Conservation (phyloP, 2,329 filamentous ascomycete species). For the Rhytidhysteron rufulum region DNA sequence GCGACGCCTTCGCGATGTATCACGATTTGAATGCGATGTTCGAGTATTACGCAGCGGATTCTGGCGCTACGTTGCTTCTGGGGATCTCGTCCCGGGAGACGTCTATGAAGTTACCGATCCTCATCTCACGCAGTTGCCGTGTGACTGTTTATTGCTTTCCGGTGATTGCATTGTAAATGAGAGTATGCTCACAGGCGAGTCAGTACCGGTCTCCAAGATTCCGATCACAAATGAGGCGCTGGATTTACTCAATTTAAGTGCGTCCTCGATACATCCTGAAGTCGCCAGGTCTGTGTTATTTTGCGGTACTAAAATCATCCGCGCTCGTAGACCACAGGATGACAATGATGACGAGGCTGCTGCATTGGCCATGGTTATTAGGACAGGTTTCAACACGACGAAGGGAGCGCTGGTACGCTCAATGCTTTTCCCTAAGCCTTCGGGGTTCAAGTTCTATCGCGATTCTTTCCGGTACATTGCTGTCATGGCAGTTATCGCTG, state of each 20-base stretch:
- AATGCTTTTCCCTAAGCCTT: slow-evolving; percentile 98
- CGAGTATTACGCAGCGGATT: slow-evolving; percentile 92
- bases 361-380: slow-evolving; percentile 83
- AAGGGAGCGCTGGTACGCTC: slow-evolving; percentile 94
- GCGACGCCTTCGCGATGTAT: slow-evolving; percentile 84
- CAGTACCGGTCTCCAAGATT: slow-evolving; percentile 90
- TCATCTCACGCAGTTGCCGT: slow-evolving; percentile 79
- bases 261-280: slow-evolving; percentile 77
- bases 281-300: slow-evolving; percentile 89
- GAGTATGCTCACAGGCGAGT: slow-evolving; percentile 97
- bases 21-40: slow-evolving; percentile 91
- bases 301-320: slow-evolving; percentile 90
- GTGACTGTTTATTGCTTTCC: slow-evolving; percentile 83
- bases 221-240: slow-evolving; percentile 79
- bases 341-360: slow-evolving; percentile 86
- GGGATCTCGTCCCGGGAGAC: slow-evolving; percentile 89
- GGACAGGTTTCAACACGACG: slow-evolving; percentile 96
- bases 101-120: slow-evolving; percentile 97
- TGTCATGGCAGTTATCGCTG: slow-evolving; percentile 86
- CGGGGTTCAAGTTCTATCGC: slow-evolving; percentile 96
- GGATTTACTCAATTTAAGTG: slow-evolving; percentile 69
- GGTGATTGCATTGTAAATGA: slow-evolving; percentile 99
- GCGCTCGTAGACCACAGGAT: slow-evolving; percentile 82
- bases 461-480: slow-evolving; percentile 98
- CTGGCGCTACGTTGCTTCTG: slow-evolving; percentile 84